Conservation (phyloP, 148 eudicot genomes). For the Amaranthus cruentus region DNA sequence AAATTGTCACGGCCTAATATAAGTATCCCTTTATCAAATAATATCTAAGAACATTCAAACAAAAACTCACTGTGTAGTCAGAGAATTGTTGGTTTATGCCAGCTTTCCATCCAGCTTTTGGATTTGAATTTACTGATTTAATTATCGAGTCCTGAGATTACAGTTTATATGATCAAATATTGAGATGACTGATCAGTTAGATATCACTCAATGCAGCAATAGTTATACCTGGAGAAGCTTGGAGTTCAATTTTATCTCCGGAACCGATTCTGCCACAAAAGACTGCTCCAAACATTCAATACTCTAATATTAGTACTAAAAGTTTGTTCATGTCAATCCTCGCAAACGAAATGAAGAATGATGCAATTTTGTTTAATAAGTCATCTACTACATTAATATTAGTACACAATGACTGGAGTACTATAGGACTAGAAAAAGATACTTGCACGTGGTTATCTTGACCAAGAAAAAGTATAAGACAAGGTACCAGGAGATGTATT, state of each 20-base stretch:
- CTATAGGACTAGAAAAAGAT: too few species aligned
- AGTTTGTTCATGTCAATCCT: background rate
- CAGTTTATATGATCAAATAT: slow-evolving; percentile 1
- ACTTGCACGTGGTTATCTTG: too few species aligned
- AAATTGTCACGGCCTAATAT: too few species aligned
- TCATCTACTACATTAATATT: background rate
- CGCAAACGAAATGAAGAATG: background rate
- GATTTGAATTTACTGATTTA: slow-evolving; percentile 47
- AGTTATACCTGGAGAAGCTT: slow-evolving; percentile 66
- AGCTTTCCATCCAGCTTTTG: slow-evolving; percentile 85
- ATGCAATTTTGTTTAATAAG: background rate
- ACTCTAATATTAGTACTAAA: background rate
- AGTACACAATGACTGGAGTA: background rate
- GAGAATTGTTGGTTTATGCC: slow-evolving; percentile 56
- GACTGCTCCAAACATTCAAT: slow-evolving; percentile 30
- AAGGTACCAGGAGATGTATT: too few species aligned
- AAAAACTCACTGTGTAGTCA: slow-evolving; percentile 65
- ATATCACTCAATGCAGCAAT: slow-evolving; percentile 3
- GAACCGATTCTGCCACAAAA: slow-evolving; percentile 33
- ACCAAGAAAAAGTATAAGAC: too few species aligned
- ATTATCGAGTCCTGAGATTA: slow-evolving; percentile 57
- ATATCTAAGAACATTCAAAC: background rate
- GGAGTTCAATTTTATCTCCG: slow-evolving; percentile 42
- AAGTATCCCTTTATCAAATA: background rate
- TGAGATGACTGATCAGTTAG: background rate